These are phyloP conservation scores for Cercophora newfieldiana DNA, from an alignment of 495 filamentous ascomycete genomes.

Conservation along the genomic window DNA sequence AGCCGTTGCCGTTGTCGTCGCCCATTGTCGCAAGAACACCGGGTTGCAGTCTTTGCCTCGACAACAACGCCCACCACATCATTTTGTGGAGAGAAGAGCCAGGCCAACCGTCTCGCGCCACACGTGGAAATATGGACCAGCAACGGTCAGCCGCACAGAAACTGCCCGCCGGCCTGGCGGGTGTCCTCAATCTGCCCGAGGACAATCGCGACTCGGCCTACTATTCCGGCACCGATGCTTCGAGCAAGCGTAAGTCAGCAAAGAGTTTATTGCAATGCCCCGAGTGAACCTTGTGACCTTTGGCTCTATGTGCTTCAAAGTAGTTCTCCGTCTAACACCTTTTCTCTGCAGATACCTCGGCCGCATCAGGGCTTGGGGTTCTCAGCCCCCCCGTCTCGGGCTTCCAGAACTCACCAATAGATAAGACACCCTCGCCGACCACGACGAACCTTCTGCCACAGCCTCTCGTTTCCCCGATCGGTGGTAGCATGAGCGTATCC, in stretches of 20 bases:
- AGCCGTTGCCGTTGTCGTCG: background rate
- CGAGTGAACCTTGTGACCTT: background rate
- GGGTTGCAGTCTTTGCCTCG: conserved; percentile 8
- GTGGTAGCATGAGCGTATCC: conserved; percentile 55
- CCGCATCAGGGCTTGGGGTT: conserved; percentile 48
- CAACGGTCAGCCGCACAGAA: conserved; percentile 47
- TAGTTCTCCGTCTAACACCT: conserved; percentile 20
- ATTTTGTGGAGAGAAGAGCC: background rate
- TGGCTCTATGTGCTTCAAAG: conserved; percentile 20
- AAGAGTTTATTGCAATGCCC: too few species aligned
- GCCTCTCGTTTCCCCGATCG: conserved; percentile 47
- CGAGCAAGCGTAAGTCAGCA: conserved; percentile 57
- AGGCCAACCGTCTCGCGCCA: background rate
- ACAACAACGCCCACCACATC: background rate
- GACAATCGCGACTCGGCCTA: conserved; percentile 57
- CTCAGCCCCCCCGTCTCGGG: conserved; percentile 36
- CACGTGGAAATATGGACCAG: conserved; percentile 34
- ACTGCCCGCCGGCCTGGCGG: conserved; percentile 48
- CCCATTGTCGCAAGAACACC: background rate
- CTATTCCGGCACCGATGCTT: conserved; percentile 53
- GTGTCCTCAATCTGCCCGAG: conserved; percentile 51
- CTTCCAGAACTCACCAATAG: conserved; percentile 46
- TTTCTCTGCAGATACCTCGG: conserved; percentile 46
- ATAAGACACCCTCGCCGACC: conserved; percentile 56
- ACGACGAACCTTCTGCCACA: conserved; percentile 44